Evolutionary conservation across 345 rosid species (phyloP), one percentile per base, ranked within the genome.

Genomic region (Brassica nigra): DNA sequence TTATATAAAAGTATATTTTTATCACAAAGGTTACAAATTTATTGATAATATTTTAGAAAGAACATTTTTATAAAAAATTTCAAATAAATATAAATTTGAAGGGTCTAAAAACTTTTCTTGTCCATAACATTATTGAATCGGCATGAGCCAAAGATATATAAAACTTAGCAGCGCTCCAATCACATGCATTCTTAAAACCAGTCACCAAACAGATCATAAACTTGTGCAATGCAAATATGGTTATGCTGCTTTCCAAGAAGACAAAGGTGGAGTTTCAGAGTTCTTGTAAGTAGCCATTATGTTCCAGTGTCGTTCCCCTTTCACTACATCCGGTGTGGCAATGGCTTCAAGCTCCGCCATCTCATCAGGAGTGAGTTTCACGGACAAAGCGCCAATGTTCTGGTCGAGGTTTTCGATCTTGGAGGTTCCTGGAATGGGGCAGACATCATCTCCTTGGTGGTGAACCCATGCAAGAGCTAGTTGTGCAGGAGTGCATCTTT

Each of bases 401-500:
- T 86, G 87, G 67, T 86, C 81, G 12, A 91, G 79, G 85, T 92
- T 92, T 73, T 85, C 86, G 2, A 87, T 82, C 84, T 86, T 88
- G 39, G 88, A 80, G 42, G 92, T 88, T 80, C 89, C 88, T 0
- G 91, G 92, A 68, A 89, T 91, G 54, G 89, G 92, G 9, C 90
- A 88, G 0, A 91, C 87, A 28, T 89, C 59, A 54, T 54, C 59
- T 16, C 59, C 59, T 16, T 54, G 59, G 59, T 54, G 59, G 59
- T 54, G 59, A 54, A 54, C 59, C 59, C 59, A 54, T 54, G 59
- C 59, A 54, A 54, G 59, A 54, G 59, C 59, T 54, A 54, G 59
- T 54, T 54, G 59, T 54, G 59, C 59, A 54, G 59, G 59, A 54
- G 59, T 54, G 59, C 95, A 90, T 0, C 84, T 79, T 65, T 90